These are phyloP conservation scores for Byssochlamys sp. DNA, from an alignment of 2,329 filamentous ascomycete genomes.

Conservation along the genomic window DNA sequence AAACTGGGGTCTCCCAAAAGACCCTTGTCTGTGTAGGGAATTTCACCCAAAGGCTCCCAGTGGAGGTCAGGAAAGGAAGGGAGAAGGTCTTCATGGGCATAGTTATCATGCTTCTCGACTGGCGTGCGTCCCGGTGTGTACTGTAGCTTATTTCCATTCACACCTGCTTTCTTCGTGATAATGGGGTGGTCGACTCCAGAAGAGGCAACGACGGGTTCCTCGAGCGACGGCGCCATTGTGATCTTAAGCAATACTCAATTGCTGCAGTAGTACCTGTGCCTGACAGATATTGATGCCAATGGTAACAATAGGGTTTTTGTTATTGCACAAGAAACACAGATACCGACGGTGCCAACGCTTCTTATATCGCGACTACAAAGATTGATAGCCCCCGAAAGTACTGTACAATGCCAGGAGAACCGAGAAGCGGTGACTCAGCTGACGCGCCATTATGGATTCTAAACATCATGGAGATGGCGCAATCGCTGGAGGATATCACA, in stretches of 20 bases:
- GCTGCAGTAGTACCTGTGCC: background rate
- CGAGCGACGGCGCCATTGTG: constrained; percentile 24
- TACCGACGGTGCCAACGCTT: background rate
- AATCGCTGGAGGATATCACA: constrained; percentile 19
- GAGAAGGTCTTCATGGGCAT: constrained; percentile 44
- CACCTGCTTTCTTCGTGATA: constrained; percentile 12
- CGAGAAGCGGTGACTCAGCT: constrained; percentile 4
- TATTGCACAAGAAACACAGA: background rate
- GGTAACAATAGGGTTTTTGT: background rate
- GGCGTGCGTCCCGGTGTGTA: constrained; percentile 42
- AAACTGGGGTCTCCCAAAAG: constrained; percentile 46
- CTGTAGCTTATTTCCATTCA: constrained; percentile 22
- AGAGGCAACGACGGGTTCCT: constrained; percentile 15
- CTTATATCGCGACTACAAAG: background rate
- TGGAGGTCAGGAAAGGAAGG: constrained; percentile 45
- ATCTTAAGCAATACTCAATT: background rate
- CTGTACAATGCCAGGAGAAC: background rate
- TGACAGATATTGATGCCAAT: background rate
- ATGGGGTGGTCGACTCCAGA: background rate
- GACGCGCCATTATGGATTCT: constrained; percentile 7
- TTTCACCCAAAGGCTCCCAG: constrained; percentile 42
- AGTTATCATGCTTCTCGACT: constrained; percentile 38
- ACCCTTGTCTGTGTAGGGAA: constrained; percentile 46
- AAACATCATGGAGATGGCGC: constrained; percentile 19
- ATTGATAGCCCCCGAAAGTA: background rate